Evolutionary conservation across 1,139 yeast genomes (phyloP), one percentile per base, ranked within the genome.

Genomic region (Eremothecium cymbalariae): DNA sequence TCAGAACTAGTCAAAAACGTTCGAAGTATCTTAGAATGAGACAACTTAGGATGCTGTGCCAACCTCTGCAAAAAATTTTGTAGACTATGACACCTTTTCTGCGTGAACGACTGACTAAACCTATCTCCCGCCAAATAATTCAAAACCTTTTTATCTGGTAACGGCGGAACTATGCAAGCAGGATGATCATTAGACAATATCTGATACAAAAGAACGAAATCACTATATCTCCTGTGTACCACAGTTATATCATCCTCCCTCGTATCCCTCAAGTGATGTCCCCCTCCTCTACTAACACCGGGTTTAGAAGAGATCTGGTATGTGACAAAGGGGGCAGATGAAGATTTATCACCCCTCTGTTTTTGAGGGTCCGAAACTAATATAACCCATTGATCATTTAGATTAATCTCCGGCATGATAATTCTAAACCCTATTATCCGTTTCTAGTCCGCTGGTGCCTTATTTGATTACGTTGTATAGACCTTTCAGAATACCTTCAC

Each of bases 111-210:
- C 8, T 70, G 62, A 35, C 84, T 74, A 54, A 84, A 84, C 13
- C 95, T 70, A 50, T 90, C 97, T n/a, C 98, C 98, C 27, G 94
- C 86, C 38, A 90, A 68, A 56, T 90, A 90, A 57, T 90, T 95
- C 48, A 88, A 67, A 42, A 94, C 74, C 64, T 82, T 84, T 60
- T 86, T 88, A 42, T 93, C 94, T 0, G 98, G 98, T 37, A 90
- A 65, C 8, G 98, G 97, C 1, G 98, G 98, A 0, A 90, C 75
- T 23, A 90, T 74, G 38, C 82, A 69, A 2, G 93, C 82, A 0
- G 96, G 95, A 52, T 68, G 83, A 53, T 86, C 96, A 48, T 74
- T 77, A 32, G 67, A 57, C 36, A 90, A 65, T 41, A 85, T 76
- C 42, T 79, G 82, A 56, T 80, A 83, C 27, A 90, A 67, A 45